Evolutionary conservation across 768 basidiomycete genomes (phyloP).

Genomic region (Suillus subluteus): DNA sequence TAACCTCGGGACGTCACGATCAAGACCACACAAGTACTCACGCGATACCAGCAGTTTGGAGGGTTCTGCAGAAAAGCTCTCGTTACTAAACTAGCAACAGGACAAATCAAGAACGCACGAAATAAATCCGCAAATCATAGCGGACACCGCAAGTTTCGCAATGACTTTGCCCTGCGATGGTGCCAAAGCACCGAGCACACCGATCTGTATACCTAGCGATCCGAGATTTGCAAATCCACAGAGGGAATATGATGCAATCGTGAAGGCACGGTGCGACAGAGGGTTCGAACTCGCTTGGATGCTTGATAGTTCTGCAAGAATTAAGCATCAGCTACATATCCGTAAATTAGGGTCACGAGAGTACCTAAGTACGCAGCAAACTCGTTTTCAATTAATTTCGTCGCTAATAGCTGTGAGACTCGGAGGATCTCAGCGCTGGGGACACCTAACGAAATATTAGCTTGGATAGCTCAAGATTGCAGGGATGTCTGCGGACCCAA

Average conservation of each 20-base stretch:
- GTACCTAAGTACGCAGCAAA: conserved; percentile 71
- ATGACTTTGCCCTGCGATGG: conserved; percentile 73
- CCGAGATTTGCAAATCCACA: conserved; percentile 92
- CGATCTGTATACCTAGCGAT: conserved; percentile 85
- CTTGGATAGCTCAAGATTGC: not conserved
- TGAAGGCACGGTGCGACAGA: conserved; percentile 73
- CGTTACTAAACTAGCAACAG: not conserved
- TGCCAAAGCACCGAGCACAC: conserved; percentile 71
- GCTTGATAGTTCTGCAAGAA: conserved; percentile 37
- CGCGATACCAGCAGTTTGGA: conserved; percentile 64
- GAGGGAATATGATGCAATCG: conserved; percentile 84
- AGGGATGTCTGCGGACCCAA: conserved; percentile 38
- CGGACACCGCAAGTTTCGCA: conserved; percentile 66
- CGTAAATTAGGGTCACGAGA: not conserved
- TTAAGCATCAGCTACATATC: not conserved
- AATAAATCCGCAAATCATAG: conserved; percentile 73
- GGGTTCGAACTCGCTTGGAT: conserved; percentile 55
- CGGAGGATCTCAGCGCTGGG: conserved; percentile 80
- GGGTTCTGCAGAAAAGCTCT: conserved; percentile 35
- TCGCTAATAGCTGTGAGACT: conserved; percentile 81
- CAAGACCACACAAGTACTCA: conserved; percentile 34
- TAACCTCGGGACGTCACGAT: conserved; percentile 8
- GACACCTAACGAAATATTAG: conserved; percentile 49
- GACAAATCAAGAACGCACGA: conserved; percentile 34
- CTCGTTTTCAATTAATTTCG: conserved; percentile 87